Percentiles rank a stretch among this genome's conserved stretches.
Conservation (phyloP, 495 filamentous ascomycete species). For the Hypoxylon subgilvum region DNA sequence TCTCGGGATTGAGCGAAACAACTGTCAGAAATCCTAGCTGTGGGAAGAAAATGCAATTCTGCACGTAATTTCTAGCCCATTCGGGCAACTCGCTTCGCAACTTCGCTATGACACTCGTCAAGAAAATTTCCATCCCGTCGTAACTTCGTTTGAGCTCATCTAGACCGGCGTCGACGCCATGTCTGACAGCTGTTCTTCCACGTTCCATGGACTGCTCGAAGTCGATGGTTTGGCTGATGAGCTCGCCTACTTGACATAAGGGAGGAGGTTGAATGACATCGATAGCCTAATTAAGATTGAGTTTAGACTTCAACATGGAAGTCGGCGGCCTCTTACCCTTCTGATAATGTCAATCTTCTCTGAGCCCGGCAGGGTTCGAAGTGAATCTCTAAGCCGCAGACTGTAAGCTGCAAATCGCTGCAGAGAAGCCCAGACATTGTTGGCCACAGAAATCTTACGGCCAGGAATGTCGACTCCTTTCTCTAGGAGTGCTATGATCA, state of each 20-base stretch:
- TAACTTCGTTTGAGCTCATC: constrained; percentile 80
- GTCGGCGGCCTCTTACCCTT: constrained; percentile 53
- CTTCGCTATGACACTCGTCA: constrained; percentile 68
- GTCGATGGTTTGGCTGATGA: constrained; percentile 79
- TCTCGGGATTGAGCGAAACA: constrained; percentile 66
- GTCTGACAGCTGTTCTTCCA: constrained; percentile 73
- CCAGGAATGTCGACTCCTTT: constrained; percentile 74
- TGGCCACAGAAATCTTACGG: constrained; percentile 63
- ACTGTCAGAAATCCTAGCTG: constrained; percentile 89
- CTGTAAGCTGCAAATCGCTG: constrained; percentile 59
- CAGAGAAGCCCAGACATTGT: constrained; percentile 74
- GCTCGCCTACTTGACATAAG: constrained; percentile 69
- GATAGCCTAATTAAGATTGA: constrained; percentile 41
- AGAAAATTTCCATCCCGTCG: constrained; percentile 73
- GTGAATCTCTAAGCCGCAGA: constrained; percentile 68
- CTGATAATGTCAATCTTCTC: constrained; percentile 60
- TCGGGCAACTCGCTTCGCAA: constrained; percentile 68
- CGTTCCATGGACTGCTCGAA: constrained; percentile 79
- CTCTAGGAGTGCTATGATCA: constrained; percentile 70
- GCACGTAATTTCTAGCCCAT: constrained; percentile 59
- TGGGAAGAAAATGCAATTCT: constrained; percentile 80
- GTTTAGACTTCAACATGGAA: not conserved
- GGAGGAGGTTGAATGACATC: constrained; percentile 53
- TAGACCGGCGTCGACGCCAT: constrained; percentile 74
- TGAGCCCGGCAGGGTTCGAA: constrained; percentile 66